A percentile compares a stretch with the other conserved stretches of the same genome.
Conservation (phyloP, 169 alveolate genomes). For the Blepharisma undulans region DNA sequence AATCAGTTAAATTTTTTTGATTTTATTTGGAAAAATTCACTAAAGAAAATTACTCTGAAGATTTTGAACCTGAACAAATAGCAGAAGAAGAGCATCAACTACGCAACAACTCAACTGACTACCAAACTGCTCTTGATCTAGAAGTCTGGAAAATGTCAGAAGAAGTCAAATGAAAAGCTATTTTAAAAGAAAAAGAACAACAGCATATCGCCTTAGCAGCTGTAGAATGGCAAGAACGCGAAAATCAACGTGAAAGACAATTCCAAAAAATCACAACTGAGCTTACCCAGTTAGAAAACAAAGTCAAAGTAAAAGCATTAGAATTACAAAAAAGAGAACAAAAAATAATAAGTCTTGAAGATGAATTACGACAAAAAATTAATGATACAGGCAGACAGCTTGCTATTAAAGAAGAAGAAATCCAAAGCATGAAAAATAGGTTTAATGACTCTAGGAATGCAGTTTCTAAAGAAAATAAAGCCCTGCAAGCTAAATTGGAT, state of each 20-base stretch:
- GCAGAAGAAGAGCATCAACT: conserved; percentile 38
- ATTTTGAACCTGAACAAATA: not conserved
- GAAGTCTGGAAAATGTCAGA: conserved; percentile 83
- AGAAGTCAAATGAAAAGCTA: conserved; percentile 77
- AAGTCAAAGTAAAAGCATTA: conserved; percentile 63
- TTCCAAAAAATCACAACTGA: conserved; percentile 58
- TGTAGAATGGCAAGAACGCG: conserved; percentile 71
- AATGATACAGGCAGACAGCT: conserved; percentile 67
- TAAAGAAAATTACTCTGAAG: not conserved
- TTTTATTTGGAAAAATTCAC: not conserved
- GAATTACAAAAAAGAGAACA: conserved; percentile 79
- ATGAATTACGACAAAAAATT: conserved; percentile 70
- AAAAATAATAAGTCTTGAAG: conserved; percentile 70
- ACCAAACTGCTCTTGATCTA: conserved; percentile 64
- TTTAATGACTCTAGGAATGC: conserved; percentile 61
- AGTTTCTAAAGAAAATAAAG: conserved; percentile 57
- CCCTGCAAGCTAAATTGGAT: conserved; percentile 46
- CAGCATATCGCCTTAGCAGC: conserved; percentile 70
- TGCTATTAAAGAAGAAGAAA: conserved; percentile 79
- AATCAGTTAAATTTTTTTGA: too few relatives aligned
- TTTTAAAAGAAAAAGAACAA: conserved; percentile 69
- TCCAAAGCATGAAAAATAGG: conserved; percentile 62
- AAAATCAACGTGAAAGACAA: conserved; percentile 68
- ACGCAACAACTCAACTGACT: conserved; percentile 36
- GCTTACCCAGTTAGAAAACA: conserved; percentile 60